Base-by-base conservation (phyloP, 176 grass and related monocot species). In the Neostapfia colusana region DNA sequence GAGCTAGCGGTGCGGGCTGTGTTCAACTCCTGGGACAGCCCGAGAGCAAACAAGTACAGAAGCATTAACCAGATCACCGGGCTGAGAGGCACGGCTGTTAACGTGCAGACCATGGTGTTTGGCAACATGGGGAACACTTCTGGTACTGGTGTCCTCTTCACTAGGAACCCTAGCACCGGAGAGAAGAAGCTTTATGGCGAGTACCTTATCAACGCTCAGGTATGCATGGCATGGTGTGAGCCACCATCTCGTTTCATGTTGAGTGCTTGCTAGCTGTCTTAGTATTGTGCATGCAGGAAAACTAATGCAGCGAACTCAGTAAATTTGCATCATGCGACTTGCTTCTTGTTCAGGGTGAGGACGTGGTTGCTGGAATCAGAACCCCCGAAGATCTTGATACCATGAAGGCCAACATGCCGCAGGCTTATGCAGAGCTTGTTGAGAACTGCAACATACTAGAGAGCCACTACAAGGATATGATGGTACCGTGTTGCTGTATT, bases 171-270 rank as follows among this genome's bases (percentile, higher is more conserved):
- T 12, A 99, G 88, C 85, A 99, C 96, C 0, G 96, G 96, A 44
- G 92, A 99, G 81, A 95, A 90, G 78, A 99, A 95, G 85, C 89
- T 99, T 70, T 99, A 99, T 20, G 96, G 96, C 15, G 96, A 99
- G 67, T 99, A 83, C 83, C 92, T 99, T 57, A 8, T 99, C 3
- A 99, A 99, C 75, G 96, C 96, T 80, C 93, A 96, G 89, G 92
- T 91, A 78, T n/a, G n/a, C n/a, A n/a, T 57, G 20, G 4, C 4
- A 14, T 0, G 28, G 9, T 75, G 41, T 21, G 26, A 31, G 18
- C 39, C 46, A 23, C 28, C 46, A 23, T 28, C 24, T 59, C 6
- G 49, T 76, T 70, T 70, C 13, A 49, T 67, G 43, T 14, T 86
- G 14, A 42, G 20, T 12, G 38, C 44, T 63, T 62, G 34, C 63